phyloP scores from a whole-genome alignment of 2,329 filamentous ascomycete genomes.

The Coleophoma eucalyptorum region DNA sequence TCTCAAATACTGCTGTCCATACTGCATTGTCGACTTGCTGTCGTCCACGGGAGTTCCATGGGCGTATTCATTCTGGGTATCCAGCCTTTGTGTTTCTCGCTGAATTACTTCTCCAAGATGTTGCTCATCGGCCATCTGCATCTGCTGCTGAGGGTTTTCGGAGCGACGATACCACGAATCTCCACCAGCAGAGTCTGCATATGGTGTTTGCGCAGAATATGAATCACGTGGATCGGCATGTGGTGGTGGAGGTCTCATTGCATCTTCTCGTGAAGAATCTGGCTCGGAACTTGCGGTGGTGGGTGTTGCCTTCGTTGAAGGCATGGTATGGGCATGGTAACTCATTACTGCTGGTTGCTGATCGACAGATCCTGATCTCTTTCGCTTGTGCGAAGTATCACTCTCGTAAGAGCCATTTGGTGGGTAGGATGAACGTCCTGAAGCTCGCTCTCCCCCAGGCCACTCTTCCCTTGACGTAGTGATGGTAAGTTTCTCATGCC shows the following conservation, averaged over 20 bases:
- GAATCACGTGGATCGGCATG: constrained; percentile 30
- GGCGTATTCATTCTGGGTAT: constrained; percentile 31
- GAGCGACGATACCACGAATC: constrained; percentile 23
- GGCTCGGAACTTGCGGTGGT: constrained; percentile 26
- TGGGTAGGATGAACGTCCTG: constrained; percentile 18
- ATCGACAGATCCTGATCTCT: constrained; percentile 64
- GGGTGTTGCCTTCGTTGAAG: constrained; percentile 28
- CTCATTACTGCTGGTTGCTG: constrained; percentile 27
- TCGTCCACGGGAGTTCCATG: constrained; percentile 33
- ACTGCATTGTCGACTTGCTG: constrained; percentile 28
- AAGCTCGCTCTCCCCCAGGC: constrained; percentile 19
- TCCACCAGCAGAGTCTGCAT: constrained; percentile 16
- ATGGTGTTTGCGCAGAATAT: constrained; percentile 18
- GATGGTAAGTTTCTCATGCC: constrained; percentile 28
- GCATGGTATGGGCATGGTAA: constrained; percentile 30
- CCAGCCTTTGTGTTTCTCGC: constrained; percentile 37
- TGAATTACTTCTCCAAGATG: constrained; percentile 47
- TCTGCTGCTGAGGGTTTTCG: constrained; percentile 35
- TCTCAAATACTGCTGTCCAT: constrained; percentile 25
- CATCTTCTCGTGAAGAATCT: constrained; percentile 37
- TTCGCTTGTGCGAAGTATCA: constrained; percentile 57
- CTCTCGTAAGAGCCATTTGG: constrained; percentile 18
- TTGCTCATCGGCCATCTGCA: constrained; percentile 42
- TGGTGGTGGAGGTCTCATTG: constrained; percentile 38
- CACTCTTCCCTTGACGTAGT: constrained; percentile 25